Evolutionary conservation across 2,329 filamentous ascomycete species (phyloP).

Genomic region (Emergomyces pasteurianus): DNA sequence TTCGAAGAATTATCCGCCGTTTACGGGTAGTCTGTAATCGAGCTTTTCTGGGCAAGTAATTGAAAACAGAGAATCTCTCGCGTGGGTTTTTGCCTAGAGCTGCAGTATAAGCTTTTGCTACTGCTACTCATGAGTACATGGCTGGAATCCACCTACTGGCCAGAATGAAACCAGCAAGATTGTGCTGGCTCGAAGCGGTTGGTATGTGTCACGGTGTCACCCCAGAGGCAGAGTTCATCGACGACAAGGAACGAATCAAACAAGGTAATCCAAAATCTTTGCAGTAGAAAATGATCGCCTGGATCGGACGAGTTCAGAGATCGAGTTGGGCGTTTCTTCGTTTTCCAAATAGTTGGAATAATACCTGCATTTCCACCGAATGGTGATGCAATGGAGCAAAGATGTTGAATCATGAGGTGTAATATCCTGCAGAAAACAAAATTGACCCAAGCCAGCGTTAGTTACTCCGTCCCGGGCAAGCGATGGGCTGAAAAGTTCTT

Average conservation of each 20-base stretch:
- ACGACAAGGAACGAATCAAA: background rate
- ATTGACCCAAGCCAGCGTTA: background rate
- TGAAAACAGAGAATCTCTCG: background rate
- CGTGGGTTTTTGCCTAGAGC: background rate
- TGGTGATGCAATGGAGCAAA: background rate
- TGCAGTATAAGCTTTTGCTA: background rate
- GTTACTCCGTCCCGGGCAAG: too few species aligned
- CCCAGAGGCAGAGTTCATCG: background rate
- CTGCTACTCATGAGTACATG: background rate
- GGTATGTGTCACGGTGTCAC: background rate
- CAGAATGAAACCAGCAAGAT: background rate
- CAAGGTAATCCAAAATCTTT: background rate
- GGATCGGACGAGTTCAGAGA: background rate
- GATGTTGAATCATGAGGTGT: background rate
- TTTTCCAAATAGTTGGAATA: background rate
- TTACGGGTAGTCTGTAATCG: background rate
- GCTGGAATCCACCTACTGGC: background rate
- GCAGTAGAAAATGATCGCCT: background rate
- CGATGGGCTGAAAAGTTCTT: background rate
- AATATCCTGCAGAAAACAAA: background rate
- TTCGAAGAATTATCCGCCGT: background rate
- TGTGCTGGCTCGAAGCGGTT: background rate
- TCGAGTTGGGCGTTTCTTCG: background rate
- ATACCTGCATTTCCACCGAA: background rate
- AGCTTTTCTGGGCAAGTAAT: background rate